Evolutionary conservation across 2,329 filamentous ascomycete species (phyloP).

Genomic region (Iodosphaeria phyllophila): DNA sequence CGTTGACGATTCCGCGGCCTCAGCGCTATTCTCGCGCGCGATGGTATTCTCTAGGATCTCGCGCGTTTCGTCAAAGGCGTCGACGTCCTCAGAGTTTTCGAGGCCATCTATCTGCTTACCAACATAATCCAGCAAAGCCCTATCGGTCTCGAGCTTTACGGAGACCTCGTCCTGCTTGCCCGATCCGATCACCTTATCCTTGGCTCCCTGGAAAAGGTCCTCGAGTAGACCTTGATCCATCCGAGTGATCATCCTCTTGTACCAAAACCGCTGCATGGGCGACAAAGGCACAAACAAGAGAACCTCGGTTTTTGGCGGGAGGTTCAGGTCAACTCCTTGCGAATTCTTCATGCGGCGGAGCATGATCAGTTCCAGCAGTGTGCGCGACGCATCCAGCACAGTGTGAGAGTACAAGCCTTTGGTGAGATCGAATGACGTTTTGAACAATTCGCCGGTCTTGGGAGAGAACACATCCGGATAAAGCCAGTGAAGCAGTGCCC

Average conservation of each 20-base stretch:
- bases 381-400: constrained; percentile 90
- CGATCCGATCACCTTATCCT: constrained; percentile 91
- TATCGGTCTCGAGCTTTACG: too few species aligned
- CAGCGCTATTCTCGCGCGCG: constrained; percentile 86
- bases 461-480: constrained; percentile 96
- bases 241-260: constrained; percentile 94
- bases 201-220: too few species aligned
- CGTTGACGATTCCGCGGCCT: too few species aligned
- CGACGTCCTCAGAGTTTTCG: too few species aligned
- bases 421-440: constrained; percentile 96
- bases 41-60: too few species aligned
- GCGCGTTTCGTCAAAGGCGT: too few species aligned
- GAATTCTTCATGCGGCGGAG: constrained; percentile 95
- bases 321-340: constrained; percentile 98
- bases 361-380: constrained; percentile 98
- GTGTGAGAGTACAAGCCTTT: too few species aligned
- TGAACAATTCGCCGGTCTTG: constrained; percentile 99
- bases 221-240: too few species aligned
- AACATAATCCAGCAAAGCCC: too few species aligned
- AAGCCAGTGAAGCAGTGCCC: constrained; percentile 97
- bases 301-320: constrained; percentile 97
- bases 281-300: constrained; percentile 99
- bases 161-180: constrained; percentile 90
- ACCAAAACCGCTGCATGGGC: constrained; percentile 76
- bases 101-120: too few species aligned